Percentiles rank a stretch among this genome's conserved stretches.
These are phyloP conservation scores for Coprinellus micaceus DNA, from an alignment of 768 basidiomycete genomes.

Conservation along the genomic window DNA sequence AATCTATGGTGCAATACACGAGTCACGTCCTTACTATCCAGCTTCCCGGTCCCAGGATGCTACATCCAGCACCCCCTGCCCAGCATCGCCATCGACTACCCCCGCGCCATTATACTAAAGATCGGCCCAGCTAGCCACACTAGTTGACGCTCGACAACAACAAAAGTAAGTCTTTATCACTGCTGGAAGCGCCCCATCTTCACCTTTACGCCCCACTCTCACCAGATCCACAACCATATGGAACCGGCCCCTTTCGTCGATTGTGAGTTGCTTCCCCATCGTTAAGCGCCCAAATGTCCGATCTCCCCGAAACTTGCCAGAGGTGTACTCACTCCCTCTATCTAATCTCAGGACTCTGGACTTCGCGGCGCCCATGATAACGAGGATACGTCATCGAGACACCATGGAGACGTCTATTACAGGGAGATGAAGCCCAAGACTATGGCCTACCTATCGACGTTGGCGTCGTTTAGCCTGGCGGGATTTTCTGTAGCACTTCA, in stretches of 20 bases:
- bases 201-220: not conserved
- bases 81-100: too few species aligned
- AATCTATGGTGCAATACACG: too few species aligned
- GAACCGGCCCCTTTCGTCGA: not conserved
- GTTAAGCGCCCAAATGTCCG: not conserved
- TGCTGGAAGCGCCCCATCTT: not conserved
- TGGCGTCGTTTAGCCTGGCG: not conserved
- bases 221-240: not conserved
- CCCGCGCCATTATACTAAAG: too few species aligned
- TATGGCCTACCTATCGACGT: conserved; percentile 5
- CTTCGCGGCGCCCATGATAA: too few species aligned
- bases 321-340: too few species aligned
- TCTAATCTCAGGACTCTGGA: not conserved
- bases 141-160: not conserved
- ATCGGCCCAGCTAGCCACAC: not conserved
- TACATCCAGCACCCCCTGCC: too few species aligned
- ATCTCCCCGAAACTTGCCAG: not conserved
- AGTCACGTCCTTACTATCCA: too few species aligned
- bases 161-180: not conserved
- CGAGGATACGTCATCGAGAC: not conserved
- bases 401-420: not conserved
- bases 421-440: not conserved
- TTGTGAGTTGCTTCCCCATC: not conserved
- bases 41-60: too few species aligned
- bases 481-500: conserved; percentile 5